Evolutionary conservation across 305 asterid species (phyloP).

Genomic region (Fraxinus baroniana): DNA sequence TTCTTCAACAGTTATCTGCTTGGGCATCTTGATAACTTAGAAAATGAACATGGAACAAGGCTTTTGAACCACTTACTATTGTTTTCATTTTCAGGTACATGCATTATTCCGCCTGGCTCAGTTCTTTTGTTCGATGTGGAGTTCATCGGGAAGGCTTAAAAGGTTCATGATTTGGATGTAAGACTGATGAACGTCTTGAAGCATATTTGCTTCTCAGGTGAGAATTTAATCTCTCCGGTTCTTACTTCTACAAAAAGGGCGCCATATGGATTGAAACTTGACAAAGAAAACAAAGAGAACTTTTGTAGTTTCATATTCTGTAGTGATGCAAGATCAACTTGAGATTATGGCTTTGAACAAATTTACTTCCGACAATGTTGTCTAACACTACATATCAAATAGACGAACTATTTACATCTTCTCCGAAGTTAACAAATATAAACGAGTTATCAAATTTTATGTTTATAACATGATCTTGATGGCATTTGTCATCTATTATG

Average conservation of each 20-base stretch:
- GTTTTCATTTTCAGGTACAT: slow-evolving; percentile 44
- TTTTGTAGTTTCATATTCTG: not conserved
- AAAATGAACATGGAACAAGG: not conserved
- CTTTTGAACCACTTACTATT: not conserved
- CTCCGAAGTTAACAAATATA: not conserved
- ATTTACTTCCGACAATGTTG: not conserved
- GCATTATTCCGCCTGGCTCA: slow-evolving; percentile 78
- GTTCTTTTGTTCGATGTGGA: slow-evolving; percentile 80
- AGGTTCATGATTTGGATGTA: not conserved
- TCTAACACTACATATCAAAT: not conserved
- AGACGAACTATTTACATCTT: not conserved
- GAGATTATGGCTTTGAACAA: not conserved
- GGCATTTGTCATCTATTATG: not conserved
- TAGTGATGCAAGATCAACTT: not conserved
- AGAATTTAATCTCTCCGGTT: not conserved
- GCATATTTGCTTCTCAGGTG: not conserved
- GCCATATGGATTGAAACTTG: not conserved
- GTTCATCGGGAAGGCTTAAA: slow-evolving; percentile 64
- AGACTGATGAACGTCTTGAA: not conserved
- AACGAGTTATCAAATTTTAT: not conserved
- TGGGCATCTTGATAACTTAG: not conserved
- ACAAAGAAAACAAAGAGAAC: not conserved
- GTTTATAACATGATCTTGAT: not conserved
- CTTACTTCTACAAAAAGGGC: slow-evolving; percentile 9
- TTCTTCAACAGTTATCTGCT: not conserved